These are phyloP conservation scores for Kluyveromyces aestuarii DNA, from an alignment of 805 yeast genomes.

Conservation along the genomic window DNA sequence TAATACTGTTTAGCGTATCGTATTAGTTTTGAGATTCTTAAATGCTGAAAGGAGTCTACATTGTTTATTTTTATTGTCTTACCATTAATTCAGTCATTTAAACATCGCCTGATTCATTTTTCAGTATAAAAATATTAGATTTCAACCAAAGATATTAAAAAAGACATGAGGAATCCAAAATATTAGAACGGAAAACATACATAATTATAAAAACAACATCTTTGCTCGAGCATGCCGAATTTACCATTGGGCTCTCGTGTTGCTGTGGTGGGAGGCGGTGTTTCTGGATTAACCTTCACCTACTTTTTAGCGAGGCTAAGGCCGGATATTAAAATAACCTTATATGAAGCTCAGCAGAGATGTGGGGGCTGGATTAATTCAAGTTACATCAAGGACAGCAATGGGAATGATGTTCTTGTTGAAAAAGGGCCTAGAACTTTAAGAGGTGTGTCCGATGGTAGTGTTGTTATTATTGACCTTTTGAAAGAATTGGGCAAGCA, in stretches of 20 bases:
- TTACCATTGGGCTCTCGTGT: slow-evolving; percentile 33
- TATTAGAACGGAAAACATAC: background rate
- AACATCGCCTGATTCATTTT: no score
- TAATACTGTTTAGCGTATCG: no score
- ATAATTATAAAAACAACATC: background rate
- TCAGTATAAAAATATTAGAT: no score
- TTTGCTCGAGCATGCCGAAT: background rate
- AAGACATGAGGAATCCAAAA: no score
- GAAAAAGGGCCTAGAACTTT: slow-evolving; percentile 92
- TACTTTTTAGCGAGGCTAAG: slow-evolving; percentile 61
- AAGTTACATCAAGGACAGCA: slow-evolving; percentile 28
- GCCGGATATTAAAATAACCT: slow-evolving; percentile 61
- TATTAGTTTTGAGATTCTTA: no score
- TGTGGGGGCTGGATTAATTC: slow-evolving; percentile 80
- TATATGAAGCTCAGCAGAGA: slow-evolving; percentile 47
- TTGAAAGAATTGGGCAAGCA: slow-evolving; percentile 37
- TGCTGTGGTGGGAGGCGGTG: slow-evolving; percentile 80
- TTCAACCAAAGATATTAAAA: no score
- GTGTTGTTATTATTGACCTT: slow-evolving; percentile 56
- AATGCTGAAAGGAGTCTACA: no score
- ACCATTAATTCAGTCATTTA: no score
- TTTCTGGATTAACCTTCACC: slow-evolving; percentile 72
- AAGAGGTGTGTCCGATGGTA: slow-evolving; percentile 75
- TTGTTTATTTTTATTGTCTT: no score
- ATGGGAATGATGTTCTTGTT: slow-evolving; percentile 22